Percentiles rank a stretch among this genome's conserved stretches.
Conservation (phyloP, 2,329 filamentous ascomycete species). For the Aspergillus neotritici region DNA sequence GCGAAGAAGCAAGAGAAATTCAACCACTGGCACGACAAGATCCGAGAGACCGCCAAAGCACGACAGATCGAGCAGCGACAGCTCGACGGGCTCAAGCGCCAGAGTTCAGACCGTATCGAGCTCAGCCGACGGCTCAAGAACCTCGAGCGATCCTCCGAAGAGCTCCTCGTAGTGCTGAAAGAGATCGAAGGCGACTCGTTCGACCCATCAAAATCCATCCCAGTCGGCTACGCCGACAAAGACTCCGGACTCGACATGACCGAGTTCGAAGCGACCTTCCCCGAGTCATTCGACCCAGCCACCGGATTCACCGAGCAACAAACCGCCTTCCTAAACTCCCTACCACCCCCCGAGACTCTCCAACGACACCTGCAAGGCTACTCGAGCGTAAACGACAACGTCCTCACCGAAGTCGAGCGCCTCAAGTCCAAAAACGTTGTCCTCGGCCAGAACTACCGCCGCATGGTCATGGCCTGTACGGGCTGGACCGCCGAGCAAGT, state of each 20-base stretch:
- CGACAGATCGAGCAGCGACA: conserved; percentile 70
- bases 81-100: conserved; percentile 64
- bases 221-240: conserved; percentile 46
- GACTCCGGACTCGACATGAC: conserved; percentile 33
- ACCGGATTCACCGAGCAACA: conserved; percentile 38
- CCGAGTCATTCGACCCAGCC: conserved; percentile 37
- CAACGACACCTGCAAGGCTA: conserved; percentile 66
- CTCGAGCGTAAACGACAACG: conserved; percentile 59
- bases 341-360: conserved; percentile 59
- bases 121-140: conserved; percentile 69
- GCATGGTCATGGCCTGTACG: conserved; percentile 82
- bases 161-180: conserved; percentile 56
- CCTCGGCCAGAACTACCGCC: conserved; percentile 79
- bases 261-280: conserved; percentile 34
- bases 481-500: conserved; percentile 71
- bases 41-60: conserved; percentile 73
- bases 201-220: conserved; percentile 42
- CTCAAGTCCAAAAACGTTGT: conserved; percentile 77
- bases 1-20: conserved; percentile 77
- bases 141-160: conserved; percentile 65
- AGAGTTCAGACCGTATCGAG: conserved; percentile 59
- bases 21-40: conserved; percentile 71
- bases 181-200: conserved; percentile 43
- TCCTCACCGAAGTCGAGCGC: conserved; percentile 61
- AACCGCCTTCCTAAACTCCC: conserved; percentile 40